A percentile compares a stretch with the other conserved stretches of the same genome.
Conservation (phyloP, 306 rosid species). For the Pyrus pyrifolia region DNA sequence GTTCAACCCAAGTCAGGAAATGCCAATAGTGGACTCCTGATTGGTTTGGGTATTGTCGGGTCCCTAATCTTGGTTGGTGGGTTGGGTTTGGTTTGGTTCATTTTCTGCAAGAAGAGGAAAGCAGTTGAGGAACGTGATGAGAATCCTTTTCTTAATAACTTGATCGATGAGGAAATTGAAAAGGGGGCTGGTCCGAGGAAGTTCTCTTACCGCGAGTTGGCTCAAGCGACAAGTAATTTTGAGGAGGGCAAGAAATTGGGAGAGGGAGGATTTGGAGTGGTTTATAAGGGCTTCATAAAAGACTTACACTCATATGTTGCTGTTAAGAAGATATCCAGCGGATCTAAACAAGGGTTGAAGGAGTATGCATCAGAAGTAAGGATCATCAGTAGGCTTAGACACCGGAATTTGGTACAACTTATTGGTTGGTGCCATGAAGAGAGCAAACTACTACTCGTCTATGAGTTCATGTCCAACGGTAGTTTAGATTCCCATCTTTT, state of each 20-base stretch:
- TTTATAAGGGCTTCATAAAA: background rate
- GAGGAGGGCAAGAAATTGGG: background rate
- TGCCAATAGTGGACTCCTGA: background rate
- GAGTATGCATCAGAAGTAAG: background rate
- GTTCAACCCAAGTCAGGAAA: background rate
- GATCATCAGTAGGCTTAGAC: slow-evolving; percentile 2
- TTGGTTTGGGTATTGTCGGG: background rate
- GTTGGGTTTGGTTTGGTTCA: background rate
- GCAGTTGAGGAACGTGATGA: background rate
- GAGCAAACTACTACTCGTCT: background rate
- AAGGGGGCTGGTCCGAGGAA: slow-evolving; percentile 1
- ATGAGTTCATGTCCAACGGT: background rate
- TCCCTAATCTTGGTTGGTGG: background rate
- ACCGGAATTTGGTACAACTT: slow-evolving; percentile 1
- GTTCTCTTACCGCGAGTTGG: background rate
- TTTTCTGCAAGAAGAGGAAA: background rate
- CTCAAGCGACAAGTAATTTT: background rate
- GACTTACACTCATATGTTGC: background rate
- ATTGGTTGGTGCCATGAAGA: slow-evolving; percentile 7
- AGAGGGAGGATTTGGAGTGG: no score
- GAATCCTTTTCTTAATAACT: background rate
- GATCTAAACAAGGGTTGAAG: background rate
- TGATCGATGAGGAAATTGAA: background rate
- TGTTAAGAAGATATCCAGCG: background rate
- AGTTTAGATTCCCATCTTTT: background rate